Conservation (phyloP, 768 basidiomycete genomes). For the Polyporus arcularius region DNA sequence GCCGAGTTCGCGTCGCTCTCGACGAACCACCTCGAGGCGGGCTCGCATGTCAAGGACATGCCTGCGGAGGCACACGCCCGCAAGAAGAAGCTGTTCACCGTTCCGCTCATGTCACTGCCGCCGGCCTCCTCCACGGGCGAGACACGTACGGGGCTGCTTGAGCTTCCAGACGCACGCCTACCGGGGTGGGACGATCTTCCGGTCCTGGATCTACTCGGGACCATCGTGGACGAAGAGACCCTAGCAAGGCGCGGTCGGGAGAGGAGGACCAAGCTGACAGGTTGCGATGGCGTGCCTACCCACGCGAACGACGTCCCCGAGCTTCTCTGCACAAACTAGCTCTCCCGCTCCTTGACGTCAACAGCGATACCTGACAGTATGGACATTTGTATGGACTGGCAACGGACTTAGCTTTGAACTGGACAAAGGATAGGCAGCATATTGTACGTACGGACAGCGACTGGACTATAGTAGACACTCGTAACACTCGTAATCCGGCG, state of each 20-base stretch:
- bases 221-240: slow-evolving; percentile 36
- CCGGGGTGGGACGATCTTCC: slow-evolving; percentile 61
- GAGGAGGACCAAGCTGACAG: slow-evolving; percentile 27
- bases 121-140: slow-evolving; percentile 21
- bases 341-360: neutral
- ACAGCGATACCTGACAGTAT: slow-evolving; percentile 9
- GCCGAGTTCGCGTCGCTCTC: slow-evolving; percentile 71
- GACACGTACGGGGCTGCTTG: slow-evolving; percentile 41
- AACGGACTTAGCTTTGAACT: slow-evolving; percentile 1
- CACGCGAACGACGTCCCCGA: slow-evolving; percentile 21
- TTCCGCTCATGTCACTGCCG: slow-evolving; percentile 67
- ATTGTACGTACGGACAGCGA: slow-evolving; percentile 4
- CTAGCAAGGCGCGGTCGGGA: slow-evolving; percentile 36
- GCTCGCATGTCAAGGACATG: slow-evolving; percentile 70
- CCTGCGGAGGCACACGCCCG: slow-evolving; percentile 47
- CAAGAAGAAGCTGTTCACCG: slow-evolving; percentile 63
- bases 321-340: slow-evolving; percentile 23
- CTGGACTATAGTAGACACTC: slow-evolving; percentile 10
- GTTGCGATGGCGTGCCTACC: slow-evolving; percentile 17
- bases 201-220: slow-evolving; percentile 55
- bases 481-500: too few relatives aligned
- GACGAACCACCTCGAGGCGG: slow-evolving; percentile 88
- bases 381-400: slow-evolving; percentile 2
- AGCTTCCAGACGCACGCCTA: slow-evolving; percentile 56
- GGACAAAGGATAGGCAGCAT: neutral